Evolutionary conservation across 2,329 filamentous ascomycete genomes (phyloP).

Genomic region (Pseudogymnoascus sp.): DNA sequence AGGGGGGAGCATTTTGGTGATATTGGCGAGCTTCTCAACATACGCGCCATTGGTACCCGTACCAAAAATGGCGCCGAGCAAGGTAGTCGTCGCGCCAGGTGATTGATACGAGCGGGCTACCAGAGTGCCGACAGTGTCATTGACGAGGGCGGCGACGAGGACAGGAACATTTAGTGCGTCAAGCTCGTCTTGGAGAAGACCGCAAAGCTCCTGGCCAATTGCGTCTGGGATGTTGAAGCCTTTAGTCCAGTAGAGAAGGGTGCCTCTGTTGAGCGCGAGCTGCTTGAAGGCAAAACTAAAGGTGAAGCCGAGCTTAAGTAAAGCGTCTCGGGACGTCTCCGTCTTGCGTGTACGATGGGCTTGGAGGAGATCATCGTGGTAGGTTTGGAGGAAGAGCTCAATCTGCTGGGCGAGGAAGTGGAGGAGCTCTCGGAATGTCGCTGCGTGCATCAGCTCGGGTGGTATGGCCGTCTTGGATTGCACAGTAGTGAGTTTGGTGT

Average conservation of each 20-base stretch:
- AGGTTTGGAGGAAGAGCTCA: slow-evolving; percentile 73
- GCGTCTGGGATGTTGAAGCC: slow-evolving; percentile 96
- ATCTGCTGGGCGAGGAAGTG: slow-evolving; percentile 89
- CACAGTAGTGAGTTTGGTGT: slow-evolving; percentile 88
- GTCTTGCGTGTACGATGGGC: slow-evolving; percentile 56
- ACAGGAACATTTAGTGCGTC: slow-evolving; percentile 80
- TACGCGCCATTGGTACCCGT: slow-evolving; percentile 97
- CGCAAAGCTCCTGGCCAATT: slow-evolving; percentile 88
- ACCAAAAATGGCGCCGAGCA: slow-evolving; percentile 95
- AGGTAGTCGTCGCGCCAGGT: slow-evolving; percentile 72
- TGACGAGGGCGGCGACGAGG: slow-evolving; percentile 89
- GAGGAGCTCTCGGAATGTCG: slow-evolving; percentile 81
- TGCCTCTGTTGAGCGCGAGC: slow-evolving; percentile 88
- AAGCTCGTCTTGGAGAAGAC: slow-evolving; percentile 79
- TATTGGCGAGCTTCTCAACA: slow-evolving; percentile 78
- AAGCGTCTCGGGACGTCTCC: slow-evolving; percentile 56
- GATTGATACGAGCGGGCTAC: slow-evolving; percentile 97
- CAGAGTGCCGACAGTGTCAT: slow-evolving; percentile 93
- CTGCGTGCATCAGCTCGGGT: slow-evolving; percentile 78
- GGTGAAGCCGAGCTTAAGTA: slow-evolving; percentile 95
- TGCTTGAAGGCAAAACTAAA: slow-evolving; percentile 97
- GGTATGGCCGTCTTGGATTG: slow-evolving; percentile 91
- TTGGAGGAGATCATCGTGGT: slow-evolving; percentile 82
- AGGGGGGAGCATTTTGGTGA: slow-evolving; percentile 60
- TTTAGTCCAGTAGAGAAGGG: slow-evolving; percentile 95